phyloP scores from a whole-genome alignment of 208 protist genomes.

The Acanthamoeba culbertsoni region DNA sequence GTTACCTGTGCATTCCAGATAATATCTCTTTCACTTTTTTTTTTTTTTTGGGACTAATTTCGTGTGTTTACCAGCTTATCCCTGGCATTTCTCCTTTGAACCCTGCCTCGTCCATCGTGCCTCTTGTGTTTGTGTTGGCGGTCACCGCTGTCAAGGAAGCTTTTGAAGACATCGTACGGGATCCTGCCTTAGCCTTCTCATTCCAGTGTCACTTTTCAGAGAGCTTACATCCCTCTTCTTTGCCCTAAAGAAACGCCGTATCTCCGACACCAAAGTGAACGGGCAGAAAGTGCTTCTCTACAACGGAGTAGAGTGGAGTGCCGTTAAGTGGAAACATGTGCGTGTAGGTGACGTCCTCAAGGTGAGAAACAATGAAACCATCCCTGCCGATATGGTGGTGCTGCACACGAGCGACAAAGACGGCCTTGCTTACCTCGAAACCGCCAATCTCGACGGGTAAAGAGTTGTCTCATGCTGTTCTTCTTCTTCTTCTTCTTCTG shows the following conservation, averaged over 20 bases:
- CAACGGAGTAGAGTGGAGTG: conserved; percentile 64
- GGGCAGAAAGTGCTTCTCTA: conserved; percentile 66
- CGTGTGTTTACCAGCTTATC: conserved; percentile 57
- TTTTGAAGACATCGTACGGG: conserved; percentile 78
- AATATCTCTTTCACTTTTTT: neutral
- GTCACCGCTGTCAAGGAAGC: conserved; percentile 82
- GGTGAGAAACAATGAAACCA: conserved; percentile 80
- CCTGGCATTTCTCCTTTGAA: conserved; percentile 88
- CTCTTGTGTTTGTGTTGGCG: conserved; percentile 78
- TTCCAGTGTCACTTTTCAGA: neutral
- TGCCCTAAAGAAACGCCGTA: conserved; percentile 68
- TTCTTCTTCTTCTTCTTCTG: neutral
- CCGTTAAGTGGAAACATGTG: conserved; percentile 77
- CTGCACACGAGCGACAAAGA: conserved; percentile 66
- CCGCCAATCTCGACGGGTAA: conserved; percentile 83
- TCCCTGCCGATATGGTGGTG: conserved; percentile 75
- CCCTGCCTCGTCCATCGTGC: conserved; percentile 85
- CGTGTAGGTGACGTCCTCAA: conserved; percentile 81
- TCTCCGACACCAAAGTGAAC: conserved; percentile 75
- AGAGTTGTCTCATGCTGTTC: neutral
- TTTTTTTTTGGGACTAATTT: neutral
- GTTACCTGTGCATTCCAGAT: neutral
- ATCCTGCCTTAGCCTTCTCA: neutral
- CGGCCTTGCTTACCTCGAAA: conserved; percentile 81
- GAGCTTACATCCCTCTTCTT: neutral